phyloP scores from a whole-genome alignment of 306 rosid species.

The Cucumis melo region DNA sequence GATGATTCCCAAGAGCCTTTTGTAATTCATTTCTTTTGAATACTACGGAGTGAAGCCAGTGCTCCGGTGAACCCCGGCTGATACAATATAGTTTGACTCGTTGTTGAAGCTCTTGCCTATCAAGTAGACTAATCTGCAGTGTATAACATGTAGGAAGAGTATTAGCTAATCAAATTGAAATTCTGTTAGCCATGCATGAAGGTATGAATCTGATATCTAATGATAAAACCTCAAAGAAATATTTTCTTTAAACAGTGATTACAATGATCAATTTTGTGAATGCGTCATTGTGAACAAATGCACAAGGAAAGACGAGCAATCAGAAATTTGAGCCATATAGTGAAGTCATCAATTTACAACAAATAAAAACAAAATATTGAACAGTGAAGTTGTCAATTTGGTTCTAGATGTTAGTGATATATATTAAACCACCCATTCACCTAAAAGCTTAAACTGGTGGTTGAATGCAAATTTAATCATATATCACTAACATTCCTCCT shows the following conservation, averaged over 20 bases:
- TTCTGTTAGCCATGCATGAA: neutral
- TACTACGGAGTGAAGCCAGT: constrained; percentile 58
- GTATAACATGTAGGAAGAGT: neutral
- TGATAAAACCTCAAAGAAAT: neutral
- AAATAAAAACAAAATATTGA: neutral
- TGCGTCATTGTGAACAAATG: neutral
- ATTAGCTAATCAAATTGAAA: neutral
- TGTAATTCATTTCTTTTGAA: constrained; percentile 73
- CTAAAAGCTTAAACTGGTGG: too few relatives aligned
- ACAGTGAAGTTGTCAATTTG: neutral
- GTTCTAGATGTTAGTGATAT: neutral
- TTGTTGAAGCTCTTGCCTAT: constrained; percentile 88
- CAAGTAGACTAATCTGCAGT: constrained; percentile 80
- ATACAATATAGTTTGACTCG: constrained; percentile 46
- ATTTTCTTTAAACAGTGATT: neutral
- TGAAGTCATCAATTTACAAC: neutral
- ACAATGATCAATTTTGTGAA: neutral
- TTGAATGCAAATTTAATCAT: too few relatives aligned
- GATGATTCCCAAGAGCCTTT: constrained; percentile 93
- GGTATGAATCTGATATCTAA: neutral
- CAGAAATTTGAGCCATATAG: neutral
- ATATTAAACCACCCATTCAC: too few relatives aligned
- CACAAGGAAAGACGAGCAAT: neutral
- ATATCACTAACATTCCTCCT: too few relatives aligned
- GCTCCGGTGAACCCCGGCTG: constrained; percentile 65